Base-by-base conservation (phyloP, 352 stramenopile genomes). In the Pelagophyceae sp. region DNA sequence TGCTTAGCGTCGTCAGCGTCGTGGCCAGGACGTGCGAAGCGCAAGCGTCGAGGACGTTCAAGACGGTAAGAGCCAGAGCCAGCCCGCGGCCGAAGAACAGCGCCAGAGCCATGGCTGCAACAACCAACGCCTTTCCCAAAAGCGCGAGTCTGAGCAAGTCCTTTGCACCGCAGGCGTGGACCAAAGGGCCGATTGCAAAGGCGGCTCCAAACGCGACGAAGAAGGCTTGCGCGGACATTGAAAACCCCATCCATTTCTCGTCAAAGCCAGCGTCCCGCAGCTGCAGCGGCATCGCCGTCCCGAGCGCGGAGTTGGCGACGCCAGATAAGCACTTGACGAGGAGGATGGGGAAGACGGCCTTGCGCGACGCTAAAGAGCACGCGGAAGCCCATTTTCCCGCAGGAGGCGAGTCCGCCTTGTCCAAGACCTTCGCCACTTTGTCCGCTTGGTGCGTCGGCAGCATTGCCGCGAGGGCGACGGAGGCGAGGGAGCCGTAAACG, bases 261-360 rank as follows among this genome's bases (percentile, higher is more conserved):
- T 82, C 64, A 45, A 88, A 83, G 23, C 80, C 17, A 0, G 85
- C 77, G 71, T 77, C 71, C 72, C 84, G 76, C 19, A 90, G 71
- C 11, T 86, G 70, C 61, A 90, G 72, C 29, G 85, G 85, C 0
- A 87, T 50, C 33, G 83, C 75, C 17, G 85, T 86, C 23, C 77
- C 81, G 69, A 83, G 79, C 72, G 85, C 83, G 17, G 83, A 86
- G 0, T 82, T 82, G 32, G 78, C 83, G 32, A 90, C 74, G 20
- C 81, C 82, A 75, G 82, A 82, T 0, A 88, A 38, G 0, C 86
- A 63, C 72, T 90, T 90, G 33, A 88, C 81, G 38, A 77, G 65
- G 17, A 90, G 72, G 0, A 89, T 72, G 15, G 83, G 80, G 65
- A 78, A 83, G 0, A 90, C 33, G 33, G 38, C 76, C n/a, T n/a